A percentile compares a stretch with the other conserved stretches of the same genome.
Evolutionary conservation across 129 eudicot species (phyloP).

Genomic region (Silybum marianum): DNA sequence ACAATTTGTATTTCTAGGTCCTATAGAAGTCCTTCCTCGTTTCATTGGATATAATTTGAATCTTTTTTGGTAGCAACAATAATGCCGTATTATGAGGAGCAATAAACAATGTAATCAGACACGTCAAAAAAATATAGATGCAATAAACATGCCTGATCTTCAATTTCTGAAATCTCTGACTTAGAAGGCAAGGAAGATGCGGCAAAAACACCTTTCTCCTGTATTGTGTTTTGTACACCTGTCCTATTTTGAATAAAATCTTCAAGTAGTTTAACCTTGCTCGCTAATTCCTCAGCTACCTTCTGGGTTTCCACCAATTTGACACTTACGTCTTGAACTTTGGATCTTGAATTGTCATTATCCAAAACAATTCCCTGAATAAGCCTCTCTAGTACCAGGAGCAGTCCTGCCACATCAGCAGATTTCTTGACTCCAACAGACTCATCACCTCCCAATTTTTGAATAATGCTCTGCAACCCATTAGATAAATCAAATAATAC

Average conservation of each 20-base stretch:
- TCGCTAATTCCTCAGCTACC: slow-evolving; percentile 61
- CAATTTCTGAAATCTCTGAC: slow-evolving; percentile 88
- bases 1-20: background rate
- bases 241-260: slow-evolving; percentile 47
- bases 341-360: slow-evolving; percentile 56
- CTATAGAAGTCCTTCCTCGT: background rate
- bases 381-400: slow-evolving; percentile 63
- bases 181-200: slow-evolving; percentile 54
- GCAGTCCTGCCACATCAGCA: slow-evolving; percentile 41
- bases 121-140: background rate
- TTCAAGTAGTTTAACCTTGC: slow-evolving; percentile 74
- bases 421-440: slow-evolving; percentile 42
- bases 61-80: background rate
- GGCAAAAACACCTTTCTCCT: slow-evolving; percentile 55
- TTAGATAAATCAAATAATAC: slow-evolving; percentile 39
- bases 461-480: slow-evolving; percentile 59
- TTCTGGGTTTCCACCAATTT: slow-evolving; percentile 59
- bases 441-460: slow-evolving; percentile 61
- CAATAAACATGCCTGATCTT: slow-evolving; percentile 67
- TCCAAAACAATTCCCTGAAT: slow-evolving; percentile 54
- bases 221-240: slow-evolving; percentile 45
- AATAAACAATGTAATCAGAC: background rate
- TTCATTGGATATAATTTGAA: background rate
- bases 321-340: slow-evolving; percentile 54
- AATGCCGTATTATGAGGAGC: background rate